Base-by-base conservation (phyloP, 1,139 yeast genomes). In the Suzukiozyma palmioleophila region DNA sequence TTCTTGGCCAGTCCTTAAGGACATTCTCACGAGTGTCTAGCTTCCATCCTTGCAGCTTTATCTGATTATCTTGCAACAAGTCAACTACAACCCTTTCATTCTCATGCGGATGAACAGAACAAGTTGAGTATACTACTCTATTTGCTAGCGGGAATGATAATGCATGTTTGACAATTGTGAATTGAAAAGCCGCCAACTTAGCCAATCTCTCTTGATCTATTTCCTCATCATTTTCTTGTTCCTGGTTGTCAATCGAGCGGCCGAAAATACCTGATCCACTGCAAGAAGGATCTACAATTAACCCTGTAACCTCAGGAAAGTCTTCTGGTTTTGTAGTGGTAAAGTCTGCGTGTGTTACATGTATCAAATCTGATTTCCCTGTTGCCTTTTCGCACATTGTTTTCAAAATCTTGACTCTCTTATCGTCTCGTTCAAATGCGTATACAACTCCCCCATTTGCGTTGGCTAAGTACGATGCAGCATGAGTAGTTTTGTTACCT, bases 211-310 rank as follows among this genome's bases (percentile, higher is more conserved):
- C 77, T 21, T 62, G 69, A 48, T 77, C 79, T 21, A 74, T 62
- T 30, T 68, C 66, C 37, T 71, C 75, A 28, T 64, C 62, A 16
- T 53, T 53, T 37, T 60, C 67, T 53, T 67, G 51, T 52, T 70
- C 51, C 56, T 64, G 48, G 46, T 79, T 85, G 46, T 76, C 79
- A 30, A 67, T 48, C 0, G 83, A 88, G 36, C 97, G 70, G 9
- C 97, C 97, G 64, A 90, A 92, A 37, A 92, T 92, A 3, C 99
- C 99, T 36, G 95, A 85, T 1, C 99, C 99, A 26, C 96, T 87
- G 59, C 99, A 92, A 3, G 97, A 88, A 0, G 99, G 99, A 59
- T 92, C 99, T 2, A 94, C 95, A 6, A 94, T 73, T 36, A 92
- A 64, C 0, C 95, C 96, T 0, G 88, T 81, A 3, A 88, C 86